Percentiles rank a stretch among this genome's conserved stretches.
These are phyloP conservation scores for Hymenoscyphus albidus DNA, from an alignment of 2,329 filamentous ascomycete species.

Conservation along the genomic window DNA sequence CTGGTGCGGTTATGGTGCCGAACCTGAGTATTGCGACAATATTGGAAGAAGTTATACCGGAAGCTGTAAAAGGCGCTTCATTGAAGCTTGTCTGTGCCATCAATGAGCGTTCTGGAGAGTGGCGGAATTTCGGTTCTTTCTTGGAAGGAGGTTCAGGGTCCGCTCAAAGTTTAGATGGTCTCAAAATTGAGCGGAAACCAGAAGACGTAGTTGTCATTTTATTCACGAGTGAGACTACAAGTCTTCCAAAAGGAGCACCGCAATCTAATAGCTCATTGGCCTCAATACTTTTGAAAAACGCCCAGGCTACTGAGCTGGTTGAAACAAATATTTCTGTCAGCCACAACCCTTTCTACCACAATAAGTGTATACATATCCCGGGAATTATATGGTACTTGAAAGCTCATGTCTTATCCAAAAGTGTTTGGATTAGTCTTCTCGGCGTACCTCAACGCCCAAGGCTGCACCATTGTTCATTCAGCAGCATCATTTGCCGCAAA, in stretches of 20 bases:
- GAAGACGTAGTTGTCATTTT: constrained; percentile 85
- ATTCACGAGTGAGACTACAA: constrained; percentile 90
- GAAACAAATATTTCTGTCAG: neutral
- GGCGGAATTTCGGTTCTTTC: neutral
- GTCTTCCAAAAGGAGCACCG: constrained; percentile 84
- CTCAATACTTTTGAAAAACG: constrained; percentile 53
- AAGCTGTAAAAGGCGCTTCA: neutral
- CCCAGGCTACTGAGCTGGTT: neutral
- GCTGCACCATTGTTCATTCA: constrained; percentile 44
- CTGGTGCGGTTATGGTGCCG: constrained; percentile 12
- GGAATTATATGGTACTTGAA: neutral
- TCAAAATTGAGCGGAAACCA: constrained; percentile 8
- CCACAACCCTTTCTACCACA: constrained; percentile 7
- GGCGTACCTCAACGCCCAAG: constrained; percentile 4
- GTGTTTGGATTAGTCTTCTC: constrained; percentile 2
- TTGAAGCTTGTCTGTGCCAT: neutral
- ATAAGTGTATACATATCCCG: neutral
- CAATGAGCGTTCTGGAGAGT: neutral
- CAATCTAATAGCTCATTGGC: constrained; percentile 70
- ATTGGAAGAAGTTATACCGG: neutral
- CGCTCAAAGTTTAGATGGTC: neutral
- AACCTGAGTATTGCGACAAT: constrained; percentile 3
- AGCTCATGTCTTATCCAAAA: neutral
- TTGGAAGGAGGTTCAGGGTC: neutral
- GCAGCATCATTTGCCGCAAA: constrained; percentile 78